Conservation (phyloP, 1,284 basidiomycete species). For the Rhizoctonia solani region DNA sequence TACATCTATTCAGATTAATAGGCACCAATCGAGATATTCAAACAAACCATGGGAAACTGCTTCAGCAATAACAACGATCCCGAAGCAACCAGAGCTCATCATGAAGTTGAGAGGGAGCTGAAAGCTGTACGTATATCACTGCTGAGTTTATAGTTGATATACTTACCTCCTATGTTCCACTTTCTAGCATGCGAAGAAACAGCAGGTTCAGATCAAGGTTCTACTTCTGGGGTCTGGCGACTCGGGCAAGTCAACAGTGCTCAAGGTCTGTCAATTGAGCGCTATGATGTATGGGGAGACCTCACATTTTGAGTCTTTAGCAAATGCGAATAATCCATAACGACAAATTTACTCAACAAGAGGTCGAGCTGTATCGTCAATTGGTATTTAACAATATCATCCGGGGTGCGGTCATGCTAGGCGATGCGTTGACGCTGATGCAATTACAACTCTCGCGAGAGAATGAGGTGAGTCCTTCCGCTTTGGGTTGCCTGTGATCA, state of each 20-base stretch:
- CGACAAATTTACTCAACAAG: slow-evolving; percentile 72
- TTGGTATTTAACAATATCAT: slow-evolving; percentile 91
- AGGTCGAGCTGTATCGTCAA: slow-evolving; percentile 81
- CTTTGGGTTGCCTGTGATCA: neutral
- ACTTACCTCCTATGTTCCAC: slow-evolving; percentile 9
- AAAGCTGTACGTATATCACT: slow-evolving; percentile 56
- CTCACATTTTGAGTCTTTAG: slow-evolving; percentile 46
- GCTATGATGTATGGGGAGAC: neutral
- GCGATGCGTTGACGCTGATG: slow-evolving; percentile 90
- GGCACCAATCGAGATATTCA: neutral
- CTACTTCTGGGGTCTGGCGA: slow-evolving; percentile 91
- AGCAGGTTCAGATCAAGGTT: slow-evolving; percentile 80
- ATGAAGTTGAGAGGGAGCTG: slow-evolving; percentile 67
- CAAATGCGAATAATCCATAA: slow-evolving; percentile 90
- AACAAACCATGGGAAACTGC: slow-evolving; percentile 50
- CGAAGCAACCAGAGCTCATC: slow-evolving; percentile 46
- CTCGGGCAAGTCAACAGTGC: slow-evolving; percentile 89
- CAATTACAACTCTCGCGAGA: slow-evolving; percentile 69
- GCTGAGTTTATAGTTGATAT: neutral
- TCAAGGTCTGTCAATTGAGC: slow-evolving; percentile 63
- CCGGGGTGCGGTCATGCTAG: slow-evolving; percentile 77
- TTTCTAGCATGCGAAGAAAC: slow-evolving; percentile 55
- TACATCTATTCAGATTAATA: neutral
- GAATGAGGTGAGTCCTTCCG: slow-evolving; percentile 49
- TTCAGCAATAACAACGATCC: slow-evolving; percentile 41